Base-by-base conservation (phyloP, 2,329 filamentous ascomycete species). In the Fusarium vanettenii region DNA sequence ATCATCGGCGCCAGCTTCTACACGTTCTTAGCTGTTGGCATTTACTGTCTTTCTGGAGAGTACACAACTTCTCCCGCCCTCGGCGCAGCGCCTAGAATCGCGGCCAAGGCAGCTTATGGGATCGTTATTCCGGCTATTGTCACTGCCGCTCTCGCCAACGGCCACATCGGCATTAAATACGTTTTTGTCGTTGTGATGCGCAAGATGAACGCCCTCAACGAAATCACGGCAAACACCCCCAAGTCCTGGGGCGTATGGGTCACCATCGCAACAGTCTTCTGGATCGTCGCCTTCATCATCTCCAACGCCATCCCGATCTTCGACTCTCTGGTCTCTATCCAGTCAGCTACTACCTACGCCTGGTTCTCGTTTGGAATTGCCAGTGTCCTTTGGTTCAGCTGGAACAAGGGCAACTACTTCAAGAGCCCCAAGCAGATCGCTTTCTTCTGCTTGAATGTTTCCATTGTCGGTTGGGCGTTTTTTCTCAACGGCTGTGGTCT, bases 181-280 rank as follows among this genome's bases (percentile, higher is more conserved):
- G 50, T 66, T 11, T 69, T 72, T 1, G 62, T 72, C 14, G 60
- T 69, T 13, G 35, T 20, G 5, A 72, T 73, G 65, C 63, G 60
- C 20, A 60, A 50, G 55, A 66, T 72, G 52, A 70, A 66, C 9
- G 71, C 69, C 1, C 37, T 62, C 16, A 22, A 65, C 7, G 64
- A 72, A 9, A 63, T 72, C 22, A 71, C 68, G 3, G 61, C 68
- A 39, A 72, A 65, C 31, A 74, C 69, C 11, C 10, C 67, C 14
- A 69, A 39, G n/a, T 72, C 76, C 5, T 81, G 79, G 76, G 31
- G 31, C n/a, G 66, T 65, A 11, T 78, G 76, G 76, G 41, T 81
- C n/a, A 59, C 41, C 8, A 71, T 66, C 50, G 65, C 64, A 4
- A 76, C 67, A 5, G 6, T 65, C 37, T 77, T 76, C 37, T 77